Conservation (phyloP, 352 stramenopile genomes). For the Globisporangium cederbergense region DNA sequence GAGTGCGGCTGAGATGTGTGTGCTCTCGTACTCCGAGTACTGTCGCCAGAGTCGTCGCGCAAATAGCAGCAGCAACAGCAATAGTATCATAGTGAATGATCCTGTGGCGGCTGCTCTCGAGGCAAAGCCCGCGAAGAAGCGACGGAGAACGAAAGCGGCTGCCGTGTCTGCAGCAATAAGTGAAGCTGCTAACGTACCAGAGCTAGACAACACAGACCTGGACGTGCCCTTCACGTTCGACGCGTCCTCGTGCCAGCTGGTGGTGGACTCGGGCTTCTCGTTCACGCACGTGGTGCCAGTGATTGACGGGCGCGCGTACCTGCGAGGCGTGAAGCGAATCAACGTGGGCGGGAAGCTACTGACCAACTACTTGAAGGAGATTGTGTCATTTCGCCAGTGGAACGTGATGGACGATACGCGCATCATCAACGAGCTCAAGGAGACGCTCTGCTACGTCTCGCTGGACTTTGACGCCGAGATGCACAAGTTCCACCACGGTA, state of each 20-base stretch:
- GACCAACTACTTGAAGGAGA: constrained; percentile 96
- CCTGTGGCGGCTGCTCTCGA: background rate
- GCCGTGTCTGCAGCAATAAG: background rate
- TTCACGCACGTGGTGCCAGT: constrained; percentile 94
- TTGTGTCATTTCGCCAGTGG: constrained; percentile 94
- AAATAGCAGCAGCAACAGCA: constrained; percentile 1
- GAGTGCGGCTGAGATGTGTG: constrained; percentile 51
- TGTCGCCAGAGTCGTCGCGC: constrained; percentile 15
- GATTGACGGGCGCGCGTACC: constrained; percentile 58
- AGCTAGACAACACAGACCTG: background rate
- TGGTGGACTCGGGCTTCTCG: constrained; percentile 95
- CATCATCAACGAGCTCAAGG: constrained; percentile 84
- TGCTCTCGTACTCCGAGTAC: constrained; percentile 52
- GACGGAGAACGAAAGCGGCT: constrained; percentile 12
- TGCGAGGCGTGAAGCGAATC: constrained; percentile 60
- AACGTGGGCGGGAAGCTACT: constrained; percentile 95
- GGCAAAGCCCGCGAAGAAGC: constrained; percentile 19
- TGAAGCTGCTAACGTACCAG: background rate
- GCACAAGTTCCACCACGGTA: constrained; percentile 30
- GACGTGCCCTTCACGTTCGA: constrained; percentile 29
- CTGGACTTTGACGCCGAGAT: constrained; percentile 85
- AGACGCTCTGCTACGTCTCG: constrained; percentile 88
- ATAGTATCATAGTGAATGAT: background rate
- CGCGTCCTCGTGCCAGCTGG: constrained; percentile 55
- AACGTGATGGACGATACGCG: constrained; percentile 93